Evolutionary conservation across 345 rosid genomes (phyloP), one percentile per base, ranked within the genome.

Genomic region (Eucalyptus cladocalyx): DNA sequence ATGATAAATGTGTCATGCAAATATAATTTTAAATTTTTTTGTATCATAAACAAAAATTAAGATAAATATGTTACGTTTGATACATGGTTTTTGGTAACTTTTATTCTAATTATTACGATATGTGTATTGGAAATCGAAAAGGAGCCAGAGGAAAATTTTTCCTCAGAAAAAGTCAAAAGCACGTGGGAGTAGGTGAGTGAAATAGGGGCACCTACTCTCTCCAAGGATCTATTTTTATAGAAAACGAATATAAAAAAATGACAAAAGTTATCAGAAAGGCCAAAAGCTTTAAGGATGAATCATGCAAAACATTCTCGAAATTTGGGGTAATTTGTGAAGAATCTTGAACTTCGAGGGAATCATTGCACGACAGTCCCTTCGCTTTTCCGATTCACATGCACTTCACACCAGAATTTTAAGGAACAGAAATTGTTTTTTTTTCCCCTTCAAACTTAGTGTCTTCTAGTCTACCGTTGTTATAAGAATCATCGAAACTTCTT

Each of bases 1-100:
- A 53, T 19, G 24, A 0, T 53, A 53, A 53, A 53, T 4, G 26
- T 53, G 58, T 8, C 1, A 0, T 19, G 9, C 4, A 19, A 0
- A 2, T 53, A 53, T 1, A 53, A 53, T 1, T 53, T 53, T 8
- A 53, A 1, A 53, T 0, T 1, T 19, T 19, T 19, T 53, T 53
- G 24, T 53, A 53, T 53, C 5, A 4, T 19, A 7, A 53, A 53
- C n/a, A 53, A 15, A 53, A 6, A 6, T 53, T 54, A 23, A 4
- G 62, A 1, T 56, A 4, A 56, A 56, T 24, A 1, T 24, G 3
- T 56, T 56, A 23, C 1, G 13, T 24, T 2, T 56, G 13, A 24
- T 56, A 2, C 0, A 56, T 56, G 62, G 6, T 56, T 56, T 56
- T 56, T 24, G 11, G 30, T 56, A 56, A 56, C 62, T 24, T 56